phyloP scores from a whole-genome alignment of 805 yeast species.

The Grigorovia humatica region DNA sequence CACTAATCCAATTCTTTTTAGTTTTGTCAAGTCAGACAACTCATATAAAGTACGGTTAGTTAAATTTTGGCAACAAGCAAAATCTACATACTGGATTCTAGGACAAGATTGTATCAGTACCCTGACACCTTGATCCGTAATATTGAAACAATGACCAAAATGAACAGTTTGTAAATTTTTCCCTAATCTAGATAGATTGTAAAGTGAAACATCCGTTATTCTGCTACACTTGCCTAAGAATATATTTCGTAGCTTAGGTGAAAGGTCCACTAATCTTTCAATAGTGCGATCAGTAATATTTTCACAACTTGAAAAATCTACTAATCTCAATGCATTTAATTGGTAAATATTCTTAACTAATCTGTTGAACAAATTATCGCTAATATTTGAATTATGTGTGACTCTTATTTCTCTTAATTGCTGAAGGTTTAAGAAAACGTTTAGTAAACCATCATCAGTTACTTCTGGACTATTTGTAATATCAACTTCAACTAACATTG shows the following conservation, averaged over 20 bases:
- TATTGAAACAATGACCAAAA: constrained; percentile 84
- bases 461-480: constrained; percentile 71
- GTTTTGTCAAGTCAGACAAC: constrained; percentile 62
- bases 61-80: constrained; percentile 86
- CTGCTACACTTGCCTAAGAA: constrained; percentile 82
- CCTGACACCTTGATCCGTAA: constrained; percentile 82
- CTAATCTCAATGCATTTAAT: constrained; percentile 57
- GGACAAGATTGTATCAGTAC: constrained; percentile 67
- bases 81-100: constrained; percentile 81
- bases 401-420: constrained; percentile 78
- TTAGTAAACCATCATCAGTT: constrained; percentile 50
- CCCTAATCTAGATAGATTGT: constrained; percentile 63
- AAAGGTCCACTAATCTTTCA: constrained; percentile 56
- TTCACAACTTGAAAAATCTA: constrained; percentile 78
- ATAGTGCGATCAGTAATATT: constrained; percentile 73
- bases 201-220: constrained; percentile 71
- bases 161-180: constrained; percentile 80
- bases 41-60: constrained; percentile 76
- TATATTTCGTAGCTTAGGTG: constrained; percentile 81
- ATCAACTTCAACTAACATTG: constrained; percentile 79
- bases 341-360: constrained; percentile 25
- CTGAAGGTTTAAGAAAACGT: constrained; percentile 49
- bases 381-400: constrained; percentile 57
- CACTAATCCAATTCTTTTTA: constrained; percentile 86
- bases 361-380: constrained; percentile 49